Evolutionary conservation across 345 rosid species (phyloP).

Genomic region (Rhodamnia rubescens): DNA sequence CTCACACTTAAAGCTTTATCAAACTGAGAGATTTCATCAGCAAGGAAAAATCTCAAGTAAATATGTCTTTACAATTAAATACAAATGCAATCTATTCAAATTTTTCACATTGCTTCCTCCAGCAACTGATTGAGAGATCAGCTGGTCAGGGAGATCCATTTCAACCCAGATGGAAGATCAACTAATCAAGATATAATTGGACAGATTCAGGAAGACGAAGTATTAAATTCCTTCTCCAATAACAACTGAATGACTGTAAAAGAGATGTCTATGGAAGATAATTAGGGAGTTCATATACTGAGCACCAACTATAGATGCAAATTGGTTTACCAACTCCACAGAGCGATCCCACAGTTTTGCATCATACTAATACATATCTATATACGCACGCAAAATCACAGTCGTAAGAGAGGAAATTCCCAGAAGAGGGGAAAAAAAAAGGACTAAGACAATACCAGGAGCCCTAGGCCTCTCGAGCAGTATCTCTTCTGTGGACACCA

Average conservation of each 20-base stretch:
- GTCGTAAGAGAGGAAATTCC: neutral
- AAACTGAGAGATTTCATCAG: neutral
- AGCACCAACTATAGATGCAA: neutral
- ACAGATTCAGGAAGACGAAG: neutral
- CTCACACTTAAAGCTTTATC: neutral
- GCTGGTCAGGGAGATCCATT: neutral
- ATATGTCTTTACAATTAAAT: neutral
- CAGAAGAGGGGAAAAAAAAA: neutral
- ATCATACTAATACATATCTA: neutral
- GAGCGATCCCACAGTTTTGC: neutral
- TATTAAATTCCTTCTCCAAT: neutral
- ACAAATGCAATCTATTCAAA: neutral
- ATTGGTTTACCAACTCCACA: neutral
- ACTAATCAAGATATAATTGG: neutral
- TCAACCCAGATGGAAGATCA: neutral
- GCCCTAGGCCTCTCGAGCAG: slow-evolving; percentile 49
- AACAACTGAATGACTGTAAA: neutral
- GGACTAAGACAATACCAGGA: slow-evolving; percentile 24
- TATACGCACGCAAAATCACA: neutral
- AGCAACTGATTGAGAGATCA: neutral
- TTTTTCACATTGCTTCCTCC: neutral
- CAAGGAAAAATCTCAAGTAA: neutral
- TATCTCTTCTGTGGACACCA: slow-evolving; percentile 74
- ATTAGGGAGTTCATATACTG: neutral
- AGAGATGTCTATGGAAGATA: neutral